Base-by-base conservation (phyloP, 108 stramenopile genomes). In the Nannochloropsis salina region DNA sequence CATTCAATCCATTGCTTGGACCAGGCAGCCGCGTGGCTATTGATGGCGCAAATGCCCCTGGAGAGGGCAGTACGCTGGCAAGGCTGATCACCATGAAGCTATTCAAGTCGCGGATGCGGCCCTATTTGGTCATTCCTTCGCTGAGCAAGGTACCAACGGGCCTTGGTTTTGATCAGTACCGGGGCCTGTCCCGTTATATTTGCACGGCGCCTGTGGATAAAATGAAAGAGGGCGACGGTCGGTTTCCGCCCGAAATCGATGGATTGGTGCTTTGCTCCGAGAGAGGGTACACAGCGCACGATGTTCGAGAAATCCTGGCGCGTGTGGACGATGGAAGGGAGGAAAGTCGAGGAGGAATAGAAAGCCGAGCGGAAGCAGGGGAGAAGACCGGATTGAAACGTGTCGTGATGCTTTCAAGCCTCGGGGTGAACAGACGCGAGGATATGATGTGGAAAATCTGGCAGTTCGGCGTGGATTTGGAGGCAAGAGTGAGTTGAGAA, bases 31-130 rank as follows among this genome's bases (percentile, higher is more conserved):
- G 61, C 4, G 61, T 74, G 61, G 61, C 61, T 15, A 74, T 74
- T 2, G 61, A 74, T n/a, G 61, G 61, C 61, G 61, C 61, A 3
- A 8, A 74, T 74, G 61, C 61, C 61, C 61, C 61, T 3, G 61
- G 61, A 6, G 61, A 74, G 61, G n/a, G 61, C 61, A 74, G n/a
- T 74, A 74, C 61, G 15, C 61, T 74, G 20, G 61, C 61, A n/a
- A 74, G 61, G 61, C 61, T 74, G 4, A 74, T 74, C n/a, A 74
- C 61, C 15, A 74, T n/a, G 61, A 74, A 74, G 61, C 61, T 74
- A 74, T 74, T 74, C 61, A 74, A 74, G 61, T 74, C 61, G n/a
- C 61, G 3, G n/a, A 74, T 74, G 61, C 15, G 61, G 61, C 61
- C 61, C n/a, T 74, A 74, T 74, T 74, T 74, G n/a, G 20, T 74